Conservation (phyloP, 805 yeast species). For the baker's yeast (Saccharomyces cerevisiae) region DNA sequence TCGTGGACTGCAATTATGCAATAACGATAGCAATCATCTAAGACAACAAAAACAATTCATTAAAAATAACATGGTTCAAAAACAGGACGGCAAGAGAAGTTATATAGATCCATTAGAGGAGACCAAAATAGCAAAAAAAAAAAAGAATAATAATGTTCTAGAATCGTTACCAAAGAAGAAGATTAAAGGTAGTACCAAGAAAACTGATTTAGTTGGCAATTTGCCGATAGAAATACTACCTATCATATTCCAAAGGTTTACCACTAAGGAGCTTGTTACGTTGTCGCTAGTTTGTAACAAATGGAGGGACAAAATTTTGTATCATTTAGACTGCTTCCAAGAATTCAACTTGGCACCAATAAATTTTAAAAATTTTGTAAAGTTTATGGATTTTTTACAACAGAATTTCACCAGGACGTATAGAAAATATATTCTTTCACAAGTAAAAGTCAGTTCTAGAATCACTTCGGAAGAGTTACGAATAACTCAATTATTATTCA, state of each 20-base stretch:
- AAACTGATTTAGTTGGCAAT: conserved; percentile 12
- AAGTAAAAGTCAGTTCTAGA: conserved; percentile 12
- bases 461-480: conserved; percentile 19
- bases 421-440: conserved; percentile 4
- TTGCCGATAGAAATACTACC: conserved; percentile 26
- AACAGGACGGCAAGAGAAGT: conserved; percentile 4
- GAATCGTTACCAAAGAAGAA: neutral
- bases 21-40: conserved; percentile 5
- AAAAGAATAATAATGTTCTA: neutral
- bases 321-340: conserved; percentile 16
- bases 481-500: conserved; percentile 9
- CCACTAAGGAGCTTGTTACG: conserved; percentile 14
- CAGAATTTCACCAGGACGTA: neutral
- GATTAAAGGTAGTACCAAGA: too few species aligned
- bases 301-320: conserved; percentile 17
- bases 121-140: neutral
- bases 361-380: conserved; percentile 10
- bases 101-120: conserved; percentile 20
- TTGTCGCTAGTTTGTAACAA: conserved; percentile 14
- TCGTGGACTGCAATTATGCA: neutral
- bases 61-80: conserved; percentile 4
- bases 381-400: conserved; percentile 14
- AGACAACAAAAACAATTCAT: conserved; percentile 12
- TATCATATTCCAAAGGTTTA: conserved; percentile 12
- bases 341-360: conserved; percentile 11